Conservation (phyloP, 2,329 filamentous ascomycete genomes). For the Lachnellula suecica region DNA sequence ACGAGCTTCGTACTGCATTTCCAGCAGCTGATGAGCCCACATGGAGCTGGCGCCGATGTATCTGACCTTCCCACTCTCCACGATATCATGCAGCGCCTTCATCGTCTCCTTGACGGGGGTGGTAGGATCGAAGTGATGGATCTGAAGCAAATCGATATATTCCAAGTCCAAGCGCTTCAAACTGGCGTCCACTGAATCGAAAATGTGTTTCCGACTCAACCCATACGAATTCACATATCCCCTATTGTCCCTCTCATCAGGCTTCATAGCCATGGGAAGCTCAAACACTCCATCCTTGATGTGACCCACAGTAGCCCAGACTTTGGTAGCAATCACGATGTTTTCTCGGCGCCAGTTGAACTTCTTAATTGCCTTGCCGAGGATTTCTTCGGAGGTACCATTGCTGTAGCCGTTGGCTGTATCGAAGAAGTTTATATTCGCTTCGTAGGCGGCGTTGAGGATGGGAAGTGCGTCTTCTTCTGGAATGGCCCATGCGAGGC, state of each 20-base stretch:
- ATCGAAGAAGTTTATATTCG: constrained; percentile 55
- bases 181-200: constrained; percentile 61
- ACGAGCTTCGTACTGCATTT: constrained; percentile 40
- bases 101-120: constrained; percentile 58
- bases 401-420: constrained; percentile 50
- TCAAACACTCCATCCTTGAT: constrained; percentile 10
- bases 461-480: constrained; percentile 43
- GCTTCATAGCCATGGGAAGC: constrained; percentile 1
- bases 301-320: constrained; percentile 34
- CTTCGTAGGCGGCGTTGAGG: constrained; percentile 48
- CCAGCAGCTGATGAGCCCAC: constrained; percentile 18
- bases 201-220: constrained; percentile 61
- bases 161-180: constrained; percentile 49
- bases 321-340: constrained; percentile 66
- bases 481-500: constrained; percentile 8
- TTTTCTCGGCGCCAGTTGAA: constrained; percentile 64
- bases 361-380: constrained; percentile 57
- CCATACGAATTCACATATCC: constrained; percentile 48
- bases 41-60: constrained; percentile 46
- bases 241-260: constrained; percentile 36
- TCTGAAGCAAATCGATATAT: constrained; percentile 52
- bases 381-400: constrained; percentile 40
- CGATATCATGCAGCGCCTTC: constrained; percentile 57
- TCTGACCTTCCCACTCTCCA: constrained; percentile 55
- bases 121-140: constrained; percentile 54